Base-by-base conservation (phyloP, 1,284 basidiomycete species). In the Paramarasmius palmivorus region DNA sequence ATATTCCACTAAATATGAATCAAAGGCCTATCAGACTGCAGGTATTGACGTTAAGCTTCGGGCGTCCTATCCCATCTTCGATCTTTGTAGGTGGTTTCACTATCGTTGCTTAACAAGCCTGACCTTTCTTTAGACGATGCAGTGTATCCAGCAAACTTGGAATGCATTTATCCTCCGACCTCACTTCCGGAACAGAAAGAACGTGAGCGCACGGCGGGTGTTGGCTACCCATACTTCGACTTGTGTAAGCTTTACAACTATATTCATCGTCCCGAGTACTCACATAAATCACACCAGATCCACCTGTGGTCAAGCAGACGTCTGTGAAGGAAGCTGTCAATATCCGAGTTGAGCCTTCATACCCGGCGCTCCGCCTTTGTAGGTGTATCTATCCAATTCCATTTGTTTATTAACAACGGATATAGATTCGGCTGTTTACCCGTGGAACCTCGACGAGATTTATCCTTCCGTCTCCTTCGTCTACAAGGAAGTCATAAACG, bases 371-470 rank as follows among this genome's bases (percentile, higher is more conserved):
- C 38, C 37, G 34, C 4, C 23, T 50, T 19, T 50, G 49, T 50
- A 29, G 7, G 49, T 49, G n/a, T 26, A 14, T 3, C 10, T 36
- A 15, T 12, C 17, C 20, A 22, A 8, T 3, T 12, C 6, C 9
- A 25, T 6, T 5, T 19, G 9, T 26, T 26, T 46, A 17, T 19
- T 46, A 8, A 46, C 29, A 29, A 46, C 25, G 25, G n/a, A 46
- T 41, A n/a, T 39, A 66, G 66, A 66, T 50, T 61, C 59, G 19
- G 47, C 60, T 36, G 58, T 58, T 12, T 69, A 69, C 55, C 68
- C 68, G 29, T 39, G 44, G 32, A 49, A 49, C 39, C 25, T 55
- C 5, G 32, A 51, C 15, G 46, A 54, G 23, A 51, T 51, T 12
- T 55, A 55, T 35, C 54, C 54, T n/a, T 9, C 17, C 7, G 20